Base-by-base conservation (phyloP, 768 basidiomycete genomes). In the Hygrocybe punicea region DNA sequence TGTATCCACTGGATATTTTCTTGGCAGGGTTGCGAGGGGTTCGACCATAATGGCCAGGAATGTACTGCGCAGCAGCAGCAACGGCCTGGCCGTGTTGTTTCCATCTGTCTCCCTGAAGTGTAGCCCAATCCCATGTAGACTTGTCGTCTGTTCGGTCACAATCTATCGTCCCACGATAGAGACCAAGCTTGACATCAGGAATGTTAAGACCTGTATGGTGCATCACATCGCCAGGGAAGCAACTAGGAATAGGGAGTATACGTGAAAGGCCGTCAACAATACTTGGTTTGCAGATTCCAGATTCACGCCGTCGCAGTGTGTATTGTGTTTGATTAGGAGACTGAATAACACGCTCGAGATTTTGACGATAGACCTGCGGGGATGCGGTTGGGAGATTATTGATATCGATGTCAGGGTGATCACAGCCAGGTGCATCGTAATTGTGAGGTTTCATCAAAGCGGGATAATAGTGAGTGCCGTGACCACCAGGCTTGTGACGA, bases 161-260 rank as follows among this genome's bases (percentile, higher is more conserved):
- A 4, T 64, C 51, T 10, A 72, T 48, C 7, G 57, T 66, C 51
- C 67, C 68, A 62, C 71, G 61, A 78, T 74, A 63, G 57, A 76
- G 35, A 29, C 53, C 7, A 47, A 80, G 5, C 37, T 79, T 44
- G 1, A 79, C 63, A 17, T 78, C 76, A 5, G 72, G 70, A 50
- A 80, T 67, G 19, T 69, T 70, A 49, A 76, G 58, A 6, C 56
- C 58, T 4, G 65, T 19, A 0, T 75, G 64, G 58, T 80, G 76
- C 78, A 82, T 82, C 1, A 71, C 16, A 57, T 82, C 78, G 1
- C 70, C 64, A 0, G 65, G 57, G 61, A 79, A 80, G 25, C 66
- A 69, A 45, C 17, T 45, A 8, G 44, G 44, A 45, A 50, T 50
- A 0, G 47, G 29, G 0, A 77, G 78, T 4, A 77, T 51, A 0